Percentiles rank a stretch among this genome's conserved stretches.
phyloP scores from a whole-genome alignment of 176 grass and related monocot genomes.

The Hordeum marinum region DNA sequence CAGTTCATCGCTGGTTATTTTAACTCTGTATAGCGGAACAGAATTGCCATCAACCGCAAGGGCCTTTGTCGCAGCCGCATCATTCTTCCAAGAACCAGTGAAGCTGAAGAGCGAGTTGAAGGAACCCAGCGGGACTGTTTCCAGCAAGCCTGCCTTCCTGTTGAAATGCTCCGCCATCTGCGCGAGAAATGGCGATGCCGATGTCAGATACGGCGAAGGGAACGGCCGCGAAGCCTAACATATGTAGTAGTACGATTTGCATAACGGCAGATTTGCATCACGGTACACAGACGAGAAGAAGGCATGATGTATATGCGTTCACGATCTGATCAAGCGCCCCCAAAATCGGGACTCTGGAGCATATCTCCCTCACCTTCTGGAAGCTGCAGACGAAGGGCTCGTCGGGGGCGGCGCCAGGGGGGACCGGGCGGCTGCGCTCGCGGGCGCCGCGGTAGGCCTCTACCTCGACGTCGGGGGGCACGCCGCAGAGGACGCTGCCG shows the following conservation, averaged over 20 bases:
- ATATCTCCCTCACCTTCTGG: conserved; percentile 43
- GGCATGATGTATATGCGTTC: neutral
- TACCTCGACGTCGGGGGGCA: conserved; percentile 54
- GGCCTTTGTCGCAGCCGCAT: conserved; percentile 66
- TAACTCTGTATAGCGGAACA: conserved; percentile 58
- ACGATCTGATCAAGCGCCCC: conserved; percentile 21
- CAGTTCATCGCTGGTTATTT: conserved; percentile 46
- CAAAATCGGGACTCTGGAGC: conserved; percentile 6
- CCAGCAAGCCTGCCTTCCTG: conserved; percentile 58
- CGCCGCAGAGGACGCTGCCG: conserved; percentile 45
- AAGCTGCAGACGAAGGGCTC: conserved; percentile 62
- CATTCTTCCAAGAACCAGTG: conserved; percentile 81
- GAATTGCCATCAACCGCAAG: conserved; percentile 78
- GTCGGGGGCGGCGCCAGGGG: neutral
- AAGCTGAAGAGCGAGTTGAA: conserved; percentile 97
- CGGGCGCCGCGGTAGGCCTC: conserved; percentile 16
- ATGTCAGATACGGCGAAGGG: conserved; percentile 12
- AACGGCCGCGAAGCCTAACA: neutral
- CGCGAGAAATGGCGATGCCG: neutral
- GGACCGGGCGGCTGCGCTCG: conserved; percentile 30
- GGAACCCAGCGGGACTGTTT: conserved; percentile 72
- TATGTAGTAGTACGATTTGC: neutral
- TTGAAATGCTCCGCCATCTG: conserved; percentile 98
- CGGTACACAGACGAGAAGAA: neutral
- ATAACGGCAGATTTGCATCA: conserved; percentile 20